Percentiles rank a stretch among this genome's conserved stretches.
These are phyloP conservation scores for Rugonectria rugulosa DNA, from an alignment of 2,329 filamentous ascomycete genomes.

Conservation along the genomic window DNA sequence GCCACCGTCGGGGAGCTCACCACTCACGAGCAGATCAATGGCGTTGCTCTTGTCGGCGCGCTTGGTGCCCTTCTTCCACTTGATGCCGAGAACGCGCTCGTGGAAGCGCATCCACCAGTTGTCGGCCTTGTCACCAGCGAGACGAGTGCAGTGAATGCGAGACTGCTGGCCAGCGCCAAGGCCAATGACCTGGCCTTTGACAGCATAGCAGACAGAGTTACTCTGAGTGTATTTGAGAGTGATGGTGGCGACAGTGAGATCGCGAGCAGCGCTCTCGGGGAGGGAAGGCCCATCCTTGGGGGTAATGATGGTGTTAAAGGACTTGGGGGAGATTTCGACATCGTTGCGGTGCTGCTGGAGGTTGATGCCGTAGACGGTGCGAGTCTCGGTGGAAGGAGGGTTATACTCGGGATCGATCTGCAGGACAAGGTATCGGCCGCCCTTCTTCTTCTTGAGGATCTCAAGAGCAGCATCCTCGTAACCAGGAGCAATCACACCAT, in stretches of 20 bases:
- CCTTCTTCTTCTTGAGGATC: constrained; percentile 98
- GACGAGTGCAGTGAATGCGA: constrained; percentile 96
- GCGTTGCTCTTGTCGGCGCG: constrained; percentile 97
- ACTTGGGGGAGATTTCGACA: constrained; percentile 81
- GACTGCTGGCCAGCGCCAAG: constrained; percentile 97
- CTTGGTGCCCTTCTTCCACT: constrained; percentile 98
- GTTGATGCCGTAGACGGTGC: constrained; percentile 89
- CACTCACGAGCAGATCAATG: constrained; percentile 93
- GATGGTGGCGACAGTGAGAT: constrained; percentile 94
- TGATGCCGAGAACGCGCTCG: constrained; percentile 83
- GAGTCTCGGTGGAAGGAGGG: constrained; percentile 80
- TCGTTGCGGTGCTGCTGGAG: constrained; percentile 94
- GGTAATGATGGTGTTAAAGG: constrained; percentile 85
- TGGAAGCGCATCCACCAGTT: constrained; percentile 99
- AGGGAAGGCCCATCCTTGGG: constrained; percentile 80
- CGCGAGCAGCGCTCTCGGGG: constrained; percentile 82
- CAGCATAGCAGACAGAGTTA: constrained; percentile 97
- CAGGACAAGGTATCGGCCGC: constrained; percentile 93
- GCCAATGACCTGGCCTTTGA: constrained; percentile 92
- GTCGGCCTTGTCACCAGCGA: constrained; percentile 97
- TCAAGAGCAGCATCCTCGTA: constrained; percentile 87
- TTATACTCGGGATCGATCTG: constrained; percentile 91
- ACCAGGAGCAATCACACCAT: constrained; percentile 91
- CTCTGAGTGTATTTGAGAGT: constrained; percentile 98
- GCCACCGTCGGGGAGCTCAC: constrained; percentile 83